Base-by-base conservation (phyloP, 2,329 filamentous ascomycete genomes). In the Metarhizium anisopliae region DNA sequence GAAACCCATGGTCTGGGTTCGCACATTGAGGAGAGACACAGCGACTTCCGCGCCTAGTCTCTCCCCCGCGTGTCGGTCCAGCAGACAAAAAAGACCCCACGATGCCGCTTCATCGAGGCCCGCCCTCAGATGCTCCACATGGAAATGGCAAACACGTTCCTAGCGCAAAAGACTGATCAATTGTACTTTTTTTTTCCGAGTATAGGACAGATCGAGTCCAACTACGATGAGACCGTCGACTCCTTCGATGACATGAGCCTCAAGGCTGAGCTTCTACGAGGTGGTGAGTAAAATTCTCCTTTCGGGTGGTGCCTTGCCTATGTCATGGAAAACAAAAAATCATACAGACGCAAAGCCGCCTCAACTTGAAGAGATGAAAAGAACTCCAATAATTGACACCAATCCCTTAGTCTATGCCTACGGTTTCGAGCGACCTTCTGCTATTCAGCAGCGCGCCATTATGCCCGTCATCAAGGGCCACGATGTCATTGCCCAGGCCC, bases 181-280 rank as follows among this genome's bases (percentile, higher is more conserved):
- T 56, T 47, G 54, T 50, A 35, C 11, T 54, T 55, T 59, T 54
- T 59, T 54, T 55, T 59, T 57, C 11, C 25, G 59, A 50, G 57
- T 73, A 69, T 74, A 96, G 93, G 87, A 78, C 91, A 95, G 82
- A 99, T 99, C 84, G 95, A 99, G 85, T 96, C 92, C 74, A 99
- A 99, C 90, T 99, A 97, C 82, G 94, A 99, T 84, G 92, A 97
- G 85, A 92, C 93, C 71, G 93, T 94, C 77, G 95, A 99, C 80
- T 96, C 91, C 60, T 99, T 99, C 80, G 94, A 99, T 79, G 84
- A 92, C 69, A 99, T 99, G 94, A 87, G 86, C 79, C 85, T 99
- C 71, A 96, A 95, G 85, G 73, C 90, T 63, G 94, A 99, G 83
- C 89, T 99, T 72, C 90, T 99, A 73, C 91, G 94, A 79, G 94